Evolutionary conservation across 805 yeast species (phyloP), one percentile per base, ranked within the genome.

Genomic region (Nakazawaea peltata): DNA sequence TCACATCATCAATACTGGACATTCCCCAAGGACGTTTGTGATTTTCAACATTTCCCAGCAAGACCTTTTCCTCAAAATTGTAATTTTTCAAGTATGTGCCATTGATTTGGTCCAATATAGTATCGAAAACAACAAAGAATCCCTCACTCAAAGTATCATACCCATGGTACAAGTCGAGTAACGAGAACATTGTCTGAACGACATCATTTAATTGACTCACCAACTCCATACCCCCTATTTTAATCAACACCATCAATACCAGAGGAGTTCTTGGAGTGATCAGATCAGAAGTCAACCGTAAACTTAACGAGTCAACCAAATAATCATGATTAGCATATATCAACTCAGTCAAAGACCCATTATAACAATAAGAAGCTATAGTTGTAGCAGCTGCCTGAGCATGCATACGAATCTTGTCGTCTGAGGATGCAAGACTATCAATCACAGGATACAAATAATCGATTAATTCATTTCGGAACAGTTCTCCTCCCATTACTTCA

Each of bases 151-250:
- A 59, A 12, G 66, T 62, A 2, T 77, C 61, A 53, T 90, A 90
- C 0, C 90, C 94, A 56, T 88, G 95, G 49, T 81, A 90, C 35
- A 77, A 65, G 56, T 90, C 97, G 33, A 90, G 63, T 24, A 88
- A 59, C 14, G 78, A 73, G 53, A 90, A 86, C 42, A 86, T 68
- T 3, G 87, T 74, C 32, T 76, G 71, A 14, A 90, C 61, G 1
- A 90, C 65, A 53, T 90, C 97, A 33, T 66, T 72, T 34, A 90
- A 64, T 40, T 76, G 84, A 22, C 68, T 65, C 11, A 86, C 59
- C 17, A 86, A 61, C 21, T 70, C 62, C 8, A 69, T 60, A 0
- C 96, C 96, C 0, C 88, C 78, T 18, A 87, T 63, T 44, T 69
- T 73, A 19, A 85, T 65, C 30, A 90, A 57, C 3, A 85, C 78